Conservation (phyloP, 1,284 basidiomycete species). For the Pisolithus thermaeus region DNA sequence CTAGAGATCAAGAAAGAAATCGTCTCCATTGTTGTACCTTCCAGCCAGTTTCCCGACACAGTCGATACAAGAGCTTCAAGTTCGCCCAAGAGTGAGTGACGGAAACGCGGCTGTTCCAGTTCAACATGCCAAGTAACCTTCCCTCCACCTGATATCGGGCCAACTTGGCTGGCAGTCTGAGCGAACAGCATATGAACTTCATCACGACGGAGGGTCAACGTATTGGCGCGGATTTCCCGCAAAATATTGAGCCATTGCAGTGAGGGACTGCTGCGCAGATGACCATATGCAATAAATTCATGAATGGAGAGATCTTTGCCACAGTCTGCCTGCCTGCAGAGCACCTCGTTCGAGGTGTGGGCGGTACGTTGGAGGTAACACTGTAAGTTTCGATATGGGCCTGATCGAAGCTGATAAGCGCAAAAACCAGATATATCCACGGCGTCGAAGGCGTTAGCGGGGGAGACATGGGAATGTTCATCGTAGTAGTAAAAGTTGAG, state of each 20-base stretch:
- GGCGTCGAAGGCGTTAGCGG: constrained; percentile 3
- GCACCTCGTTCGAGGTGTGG: constrained; percentile 37
- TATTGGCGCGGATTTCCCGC: constrained; percentile 32
- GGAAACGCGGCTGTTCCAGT: constrained; percentile 27
- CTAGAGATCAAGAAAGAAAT: constrained; percentile 28
- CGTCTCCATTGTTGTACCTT: constrained; percentile 28
- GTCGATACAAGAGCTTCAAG: constrained; percentile 18
- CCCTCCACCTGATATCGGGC: constrained; percentile 19
- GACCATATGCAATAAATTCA: constrained; percentile 39
- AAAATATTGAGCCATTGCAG: constrained; percentile 50
- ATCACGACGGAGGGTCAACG: constrained; percentile 31
- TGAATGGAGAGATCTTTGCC: constrained; percentile 33
- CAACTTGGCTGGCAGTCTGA: constrained; percentile 40
- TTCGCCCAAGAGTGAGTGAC: constrained; percentile 29
- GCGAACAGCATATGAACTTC: constrained; percentile 36
- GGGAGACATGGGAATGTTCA: background rate
- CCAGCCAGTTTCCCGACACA: constrained; percentile 34
- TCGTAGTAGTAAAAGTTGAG: constrained; percentile 22
- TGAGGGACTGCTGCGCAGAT: constrained; percentile 35
- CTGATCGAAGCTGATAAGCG: constrained; percentile 24
- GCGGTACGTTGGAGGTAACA: constrained; percentile 31
- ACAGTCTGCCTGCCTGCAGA: constrained; percentile 38
- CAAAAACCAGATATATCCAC: constrained; percentile 22
- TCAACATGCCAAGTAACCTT: constrained; percentile 31
- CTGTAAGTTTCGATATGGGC: constrained; percentile 33